Base-by-base conservation (phyloP, 2,329 filamentous ascomycete species). In the Grosmannia clavigera region DNA sequence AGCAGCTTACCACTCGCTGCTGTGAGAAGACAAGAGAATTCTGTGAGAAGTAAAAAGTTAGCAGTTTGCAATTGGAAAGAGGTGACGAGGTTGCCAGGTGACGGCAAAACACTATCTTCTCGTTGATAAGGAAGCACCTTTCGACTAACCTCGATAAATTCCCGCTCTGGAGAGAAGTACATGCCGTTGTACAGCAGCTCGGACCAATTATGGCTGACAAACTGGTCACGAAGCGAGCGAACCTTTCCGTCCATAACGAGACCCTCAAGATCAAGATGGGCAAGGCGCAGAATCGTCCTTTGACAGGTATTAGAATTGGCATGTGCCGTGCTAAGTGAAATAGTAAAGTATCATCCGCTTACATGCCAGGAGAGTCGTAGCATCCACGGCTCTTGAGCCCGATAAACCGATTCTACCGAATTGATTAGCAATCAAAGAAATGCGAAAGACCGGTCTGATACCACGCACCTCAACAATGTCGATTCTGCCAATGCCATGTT, bases 381-480 rank as follows among this genome's bases (percentile, higher is more conserved):
- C 88, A 92, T 67, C 88, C 88, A 68, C 88, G 83, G 66, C 81
- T 85, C 78, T 92, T 92, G 67, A 92, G 79, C 64, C 88, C 88
- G 69, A 89, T 72, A 63, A 74, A 75, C 59, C 88, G 81, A 76
- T 88, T 88, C 69, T 63, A 43, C 33, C n/a, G 6, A 7, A n/a
- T 12, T 58, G 56, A 62, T 46, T 46, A 46, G 43, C 43, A 22
- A 5, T n/a, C 7, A 7, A 5, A n/a, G 7, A 7, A n/a, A 3
- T 19, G 19, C 1, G 5, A 46, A 7, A 6, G 19, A 12, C 43
- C 19, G 19, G 43, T 9, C 19, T 7, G 43, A 19, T 46, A 31
- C 29, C 6, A 55, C 60, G 3, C n/a, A 61, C 60, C 58, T 90
- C 87, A 63, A 92, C 88, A 69, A 92, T 92, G 72, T 92, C 88